These are phyloP conservation scores for Tolypocladium endophyticum DNA, from an alignment of 2,329 filamentous ascomycete species.

Conservation along the genomic window DNA sequence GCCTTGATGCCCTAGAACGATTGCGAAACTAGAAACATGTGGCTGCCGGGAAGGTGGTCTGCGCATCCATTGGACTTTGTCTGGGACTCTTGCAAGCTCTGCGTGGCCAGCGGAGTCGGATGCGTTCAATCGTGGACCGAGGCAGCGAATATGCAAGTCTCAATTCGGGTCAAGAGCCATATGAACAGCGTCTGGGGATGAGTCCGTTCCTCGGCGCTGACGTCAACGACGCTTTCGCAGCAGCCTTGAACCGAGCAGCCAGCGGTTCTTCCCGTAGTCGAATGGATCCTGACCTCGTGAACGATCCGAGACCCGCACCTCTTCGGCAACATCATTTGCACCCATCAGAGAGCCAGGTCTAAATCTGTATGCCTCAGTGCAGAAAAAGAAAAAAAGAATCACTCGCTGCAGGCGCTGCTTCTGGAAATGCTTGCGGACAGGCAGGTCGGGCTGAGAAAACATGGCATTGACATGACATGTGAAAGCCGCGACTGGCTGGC, in stretches of 20 bases:
- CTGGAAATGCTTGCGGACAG: background rate
- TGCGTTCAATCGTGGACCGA: background rate
- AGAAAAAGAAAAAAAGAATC: background rate
- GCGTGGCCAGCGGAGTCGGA: background rate
- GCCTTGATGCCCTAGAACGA: background rate
- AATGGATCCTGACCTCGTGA: background rate
- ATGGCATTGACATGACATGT: background rate
- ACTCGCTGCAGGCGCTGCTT: background rate
- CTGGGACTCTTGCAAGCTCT: background rate
- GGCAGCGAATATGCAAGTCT: background rate
- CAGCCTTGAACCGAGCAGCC: background rate
- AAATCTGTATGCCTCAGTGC: background rate
- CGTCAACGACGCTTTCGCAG: background rate
- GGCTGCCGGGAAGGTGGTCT: background rate
- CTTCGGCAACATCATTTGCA: background rate
- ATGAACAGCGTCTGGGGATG: background rate
- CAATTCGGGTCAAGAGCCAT: background rate
- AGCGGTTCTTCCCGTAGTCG: background rate
- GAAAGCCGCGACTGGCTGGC: background rate
- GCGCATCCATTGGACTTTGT: background rate
- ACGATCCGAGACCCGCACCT: background rate
- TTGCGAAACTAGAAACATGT: background rate
- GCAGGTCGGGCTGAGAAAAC: background rate
- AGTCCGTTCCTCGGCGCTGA: background rate
- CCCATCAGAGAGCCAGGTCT: background rate